Conservation (phyloP, 352 stramenopile species). For the Phytophthora podocarpi region DNA sequence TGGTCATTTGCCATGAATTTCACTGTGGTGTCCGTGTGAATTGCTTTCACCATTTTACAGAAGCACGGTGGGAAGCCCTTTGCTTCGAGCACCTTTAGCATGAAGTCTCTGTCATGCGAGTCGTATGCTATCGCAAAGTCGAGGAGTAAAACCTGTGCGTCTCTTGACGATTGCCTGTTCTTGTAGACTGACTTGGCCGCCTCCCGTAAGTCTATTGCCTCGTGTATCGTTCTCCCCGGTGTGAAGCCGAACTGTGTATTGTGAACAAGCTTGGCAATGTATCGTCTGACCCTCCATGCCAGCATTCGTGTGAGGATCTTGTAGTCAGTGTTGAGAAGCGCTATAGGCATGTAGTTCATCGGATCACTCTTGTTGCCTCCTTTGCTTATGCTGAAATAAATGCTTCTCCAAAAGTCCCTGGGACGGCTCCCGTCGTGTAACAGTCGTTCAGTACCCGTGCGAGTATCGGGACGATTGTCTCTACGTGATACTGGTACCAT, state of each 20-base stretch:
- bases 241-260: not conserved
- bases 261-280: not conserved
- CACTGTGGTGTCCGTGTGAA: not conserved
- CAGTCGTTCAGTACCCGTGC: not conserved
- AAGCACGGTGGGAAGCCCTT: slow-evolving; percentile 2
- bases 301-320: slow-evolving; percentile 11
- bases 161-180: not conserved
- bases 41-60: not conserved
- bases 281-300: not conserved
- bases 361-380: not conserved
- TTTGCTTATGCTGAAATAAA: slow-evolving; percentile 8
- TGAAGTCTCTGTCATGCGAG: not conserved
- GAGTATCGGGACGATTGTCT: not conserved
- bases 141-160: slow-evolving; percentile 1
- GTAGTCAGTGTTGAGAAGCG: slow-evolving; percentile 8
- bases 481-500: not conserved
- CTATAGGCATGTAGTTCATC: slow-evolving; percentile 1
- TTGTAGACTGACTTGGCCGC: not conserved
- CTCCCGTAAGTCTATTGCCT: slow-evolving; percentile 2
- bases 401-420: too few relatives aligned
- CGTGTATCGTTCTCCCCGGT: slow-evolving; percentile 3
- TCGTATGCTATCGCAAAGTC: slow-evolving; percentile 13
- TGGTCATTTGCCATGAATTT: not conserved
- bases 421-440: too few relatives aligned
- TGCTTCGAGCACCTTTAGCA: not conserved